Evolutionary conservation across 1,139 yeast species (phyloP).

Genomic region (Trichomonascaceae sp.): DNA sequence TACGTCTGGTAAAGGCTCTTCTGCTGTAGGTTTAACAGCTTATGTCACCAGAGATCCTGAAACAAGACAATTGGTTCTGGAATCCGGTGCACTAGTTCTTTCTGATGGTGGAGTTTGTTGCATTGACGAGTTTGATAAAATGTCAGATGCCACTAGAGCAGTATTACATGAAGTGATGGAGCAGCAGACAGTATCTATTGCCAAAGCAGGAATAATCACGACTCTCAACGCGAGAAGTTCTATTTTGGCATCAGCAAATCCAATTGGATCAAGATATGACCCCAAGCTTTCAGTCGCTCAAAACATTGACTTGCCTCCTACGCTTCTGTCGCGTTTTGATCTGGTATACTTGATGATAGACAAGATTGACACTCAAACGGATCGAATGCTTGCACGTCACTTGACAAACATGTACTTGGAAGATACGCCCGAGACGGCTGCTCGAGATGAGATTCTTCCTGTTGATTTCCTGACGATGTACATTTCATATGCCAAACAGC

Average conservation of each 20-base stretch:
- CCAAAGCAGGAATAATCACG: conserved; percentile 96
- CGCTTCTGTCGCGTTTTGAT: conserved; percentile 88
- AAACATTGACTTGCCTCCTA: conserved; percentile 95
- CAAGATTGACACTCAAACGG: conserved; percentile 81
- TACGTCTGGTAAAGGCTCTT: conserved; percentile 97
- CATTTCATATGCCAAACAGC: conserved; percentile 87
- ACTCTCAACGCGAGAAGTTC: conserved; percentile 95
- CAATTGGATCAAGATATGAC: conserved; percentile 93
- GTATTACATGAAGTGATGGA: conserved; percentile 99
- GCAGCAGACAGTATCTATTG: conserved; percentile 96
- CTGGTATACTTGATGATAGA: conserved; percentile 87
- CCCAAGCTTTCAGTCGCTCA: conserved; percentile 90
- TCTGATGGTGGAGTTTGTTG: conserved; percentile 99
- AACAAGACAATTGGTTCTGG: conserved; percentile 86
- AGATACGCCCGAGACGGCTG: conserved; percentile 71
- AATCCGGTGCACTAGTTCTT: conserved; percentile 91
- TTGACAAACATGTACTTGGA: conserved; percentile 88
- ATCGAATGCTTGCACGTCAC: conserved; percentile 82
- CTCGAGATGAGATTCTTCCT: conserved; percentile 63
- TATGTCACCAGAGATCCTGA: conserved; percentile 92
- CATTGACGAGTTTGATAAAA: conserved; percentile 96
- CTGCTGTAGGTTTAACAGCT: conserved; percentile 98
- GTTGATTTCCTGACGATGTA: conserved; percentile 82
- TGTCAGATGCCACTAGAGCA: conserved; percentile 91
- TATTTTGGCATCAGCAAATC: conserved; percentile 92